Evolutionary conservation across 176 grass and related monocot genomes (phyloP), one percentile per base, ranked within the genome.

Genomic region (Hsuehochloa calcarea): DNA sequence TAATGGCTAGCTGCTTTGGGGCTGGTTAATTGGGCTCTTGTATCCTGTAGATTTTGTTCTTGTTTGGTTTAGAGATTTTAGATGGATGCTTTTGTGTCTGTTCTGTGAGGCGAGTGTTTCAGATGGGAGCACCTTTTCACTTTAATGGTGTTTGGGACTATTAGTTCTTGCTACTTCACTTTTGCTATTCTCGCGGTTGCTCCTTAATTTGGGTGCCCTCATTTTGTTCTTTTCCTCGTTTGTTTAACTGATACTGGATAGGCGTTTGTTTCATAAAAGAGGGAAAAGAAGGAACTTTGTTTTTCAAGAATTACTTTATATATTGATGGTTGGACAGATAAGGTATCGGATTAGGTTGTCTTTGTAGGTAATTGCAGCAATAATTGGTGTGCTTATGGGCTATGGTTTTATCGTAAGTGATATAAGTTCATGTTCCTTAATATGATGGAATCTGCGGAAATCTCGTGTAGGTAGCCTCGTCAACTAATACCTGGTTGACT

Each of bases 221-320:
- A 54, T 60, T 74, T 65, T 80, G 16, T 43, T 74, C 46, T 13
- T 80, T 74, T 68, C 62, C 83, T n/a, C 54, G 19, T 69, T 43
- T 56, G 37, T 43, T 23, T 25, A 71, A 3, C 43, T 31, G 26
- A 7, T 71, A 49, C 37, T 23, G 25, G 74, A 10, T 47, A 68
- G 6, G 9, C 26, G 40, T 59, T 61, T 88, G 72, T 35, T 22
- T 65, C 22, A 40, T 61, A 22, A 16, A 70, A 83, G 43, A 70
- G 76, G 41, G 11, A 20, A 3, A 47, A 6, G 22, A 16, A 45
- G 3, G 12, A 17, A 25, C 19, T 56, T 35, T 13, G n/a, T n/a
- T 82, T 59, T 13, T n/a, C 52, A 38, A 14, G 22, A 29, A 59
- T 25, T 29, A 51, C 10, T 55, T 40, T 14, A 3, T 14, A 3